Evolutionary conservation across 257 asterid genomes (phyloP).

Genomic region (Phtheirospermum japonicum): DNA sequence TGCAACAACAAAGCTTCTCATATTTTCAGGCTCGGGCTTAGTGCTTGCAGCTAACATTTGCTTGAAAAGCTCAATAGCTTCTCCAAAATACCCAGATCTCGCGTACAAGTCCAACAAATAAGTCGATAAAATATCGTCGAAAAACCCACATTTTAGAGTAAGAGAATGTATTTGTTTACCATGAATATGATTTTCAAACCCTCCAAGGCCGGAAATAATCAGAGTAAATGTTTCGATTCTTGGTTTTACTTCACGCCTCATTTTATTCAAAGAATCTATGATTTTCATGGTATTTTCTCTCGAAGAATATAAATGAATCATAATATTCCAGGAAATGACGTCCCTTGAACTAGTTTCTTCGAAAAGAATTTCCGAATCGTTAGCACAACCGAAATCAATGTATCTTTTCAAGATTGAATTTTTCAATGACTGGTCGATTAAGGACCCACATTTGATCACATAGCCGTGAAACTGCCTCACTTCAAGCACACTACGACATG

Average conservation of each 20-base stretch:
- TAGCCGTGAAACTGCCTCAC: conserved; percentile 42
- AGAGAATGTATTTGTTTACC: conserved; percentile 42
- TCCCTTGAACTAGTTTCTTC: conserved; percentile 34
- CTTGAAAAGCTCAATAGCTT: conserved; percentile 32
- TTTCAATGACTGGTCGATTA: conserved; percentile 33
- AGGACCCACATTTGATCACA: conserved; percentile 38
- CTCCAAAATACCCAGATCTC: conserved; percentile 29
- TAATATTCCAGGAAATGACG: conserved; percentile 45
- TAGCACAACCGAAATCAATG: conserved; percentile 22
- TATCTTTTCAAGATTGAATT: conserved; percentile 45
- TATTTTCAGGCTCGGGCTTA: conserved; percentile 32
- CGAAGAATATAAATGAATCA: conserved; percentile 36
- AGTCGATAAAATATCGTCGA: conserved; percentile 39
- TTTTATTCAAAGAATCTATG: conserved; percentile 31
- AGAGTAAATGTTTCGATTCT: conserved; percentile 39
- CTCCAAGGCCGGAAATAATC: conserved; percentile 37
- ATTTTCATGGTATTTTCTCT: conserved; percentile 25
- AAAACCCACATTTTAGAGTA: conserved; percentile 38
- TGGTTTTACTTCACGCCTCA: conserved; percentile 33
- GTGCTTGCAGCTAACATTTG: conserved; percentile 30
- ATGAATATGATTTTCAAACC: conserved; percentile 21
- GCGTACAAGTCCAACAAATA: too few relatives aligned
- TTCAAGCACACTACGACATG: conserved; percentile 26
- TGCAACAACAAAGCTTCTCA: conserved; percentile 33
- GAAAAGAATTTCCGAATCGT: conserved; percentile 38